phyloP scores from a whole-genome alignment of 1,284 basidiomycete genomes.

The Fomitopsis palustris region DNA sequence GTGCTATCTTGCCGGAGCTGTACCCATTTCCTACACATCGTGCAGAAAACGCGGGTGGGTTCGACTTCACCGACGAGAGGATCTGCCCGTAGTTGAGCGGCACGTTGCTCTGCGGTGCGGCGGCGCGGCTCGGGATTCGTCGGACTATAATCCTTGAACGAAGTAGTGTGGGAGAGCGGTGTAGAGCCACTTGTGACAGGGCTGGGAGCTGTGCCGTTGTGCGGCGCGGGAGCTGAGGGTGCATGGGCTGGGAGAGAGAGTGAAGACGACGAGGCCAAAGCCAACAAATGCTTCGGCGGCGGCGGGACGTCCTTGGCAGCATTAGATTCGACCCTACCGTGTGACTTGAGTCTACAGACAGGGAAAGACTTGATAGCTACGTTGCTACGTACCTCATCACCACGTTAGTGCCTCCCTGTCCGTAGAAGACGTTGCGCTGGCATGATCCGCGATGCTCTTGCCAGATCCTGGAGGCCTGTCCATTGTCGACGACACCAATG shows the following conservation, averaged over 20 bases:
- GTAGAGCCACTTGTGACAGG: constrained; percentile 6
- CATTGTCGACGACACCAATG: constrained; percentile 31
- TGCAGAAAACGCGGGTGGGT: constrained; percentile 71
- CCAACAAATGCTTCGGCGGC: constrained; percentile 32
- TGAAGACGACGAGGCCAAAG: constrained; percentile 29
- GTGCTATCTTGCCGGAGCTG: constrained; percentile 69
- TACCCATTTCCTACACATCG: constrained; percentile 73
- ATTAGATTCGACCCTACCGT: constrained; percentile 12
- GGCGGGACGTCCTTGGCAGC: constrained; percentile 31
- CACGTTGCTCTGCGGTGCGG: constrained; percentile 71
- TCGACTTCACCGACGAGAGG: constrained; percentile 62
- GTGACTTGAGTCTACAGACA: not conserved
- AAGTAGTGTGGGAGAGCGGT: constrained; percentile 12
- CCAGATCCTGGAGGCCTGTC: constrained; percentile 29
- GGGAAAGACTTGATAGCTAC: too few species aligned
- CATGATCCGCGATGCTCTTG: constrained; percentile 28
- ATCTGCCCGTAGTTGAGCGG: constrained; percentile 62
- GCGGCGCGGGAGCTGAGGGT: constrained; percentile 16
- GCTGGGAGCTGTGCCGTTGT: constrained; percentile 13
- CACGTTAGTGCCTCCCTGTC: not conserved
- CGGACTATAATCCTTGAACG: constrained; percentile 51
- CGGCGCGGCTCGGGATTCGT: constrained; percentile 61
- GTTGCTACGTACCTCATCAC: not conserved
- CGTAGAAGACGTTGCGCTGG: constrained; percentile 14
- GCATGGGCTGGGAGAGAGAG: constrained; percentile 17